Base-by-base conservation (phyloP, 305 asterid genomes). In the Fraxinus floribunda region DNA sequence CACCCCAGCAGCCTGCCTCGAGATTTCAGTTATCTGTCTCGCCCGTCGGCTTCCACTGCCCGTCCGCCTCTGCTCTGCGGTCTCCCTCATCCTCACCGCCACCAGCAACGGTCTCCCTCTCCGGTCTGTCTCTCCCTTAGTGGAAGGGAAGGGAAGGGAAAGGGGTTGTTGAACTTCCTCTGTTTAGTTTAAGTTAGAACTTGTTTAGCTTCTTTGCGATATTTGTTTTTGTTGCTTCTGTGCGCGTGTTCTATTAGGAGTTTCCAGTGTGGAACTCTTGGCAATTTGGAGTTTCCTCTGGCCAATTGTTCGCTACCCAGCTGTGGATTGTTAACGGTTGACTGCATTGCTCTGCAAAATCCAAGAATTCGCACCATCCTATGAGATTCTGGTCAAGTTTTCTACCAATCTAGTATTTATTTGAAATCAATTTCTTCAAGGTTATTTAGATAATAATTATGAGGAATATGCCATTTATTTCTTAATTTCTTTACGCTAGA, bases 271-370 rank as follows among this genome's bases (percentile, higher is more conserved):
- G 84, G 88, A 34, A 10, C 13, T 1, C 29, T 88, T 1, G 86
- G 85, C 15, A 0, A 5, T 41, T 10, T 91, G 36, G 41, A 9
- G 3, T 93, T 84, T 77, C 94, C 95, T 0, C 81, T 88, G 46
- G 38, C 87, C 5, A 0, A 74, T 30, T 5, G 0, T 0, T 5
- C 24, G 1, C 34, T 18, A 1, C 70, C 84, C 1, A 72, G 82
- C 3, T 93, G 97, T 79, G 95, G 95, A 11, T 36, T 90, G 72
- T 49, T 84, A 66, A 18, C 10, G n/a, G 82, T 88, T n/a, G 68
- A 83, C 10, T 88, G 87, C 64, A 57, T 79, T 57, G 6, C 7
- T 78, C 0, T 13, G 0, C 39, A 9, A 2, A 0, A 2, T 30
- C 96, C 93, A 76, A 39, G 0, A 5, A 22, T 93, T 34, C 81